Base-by-base conservation (phyloP, 2,329 filamentous ascomycete genomes). In the Aspergillus novofumigatus region DNA sequence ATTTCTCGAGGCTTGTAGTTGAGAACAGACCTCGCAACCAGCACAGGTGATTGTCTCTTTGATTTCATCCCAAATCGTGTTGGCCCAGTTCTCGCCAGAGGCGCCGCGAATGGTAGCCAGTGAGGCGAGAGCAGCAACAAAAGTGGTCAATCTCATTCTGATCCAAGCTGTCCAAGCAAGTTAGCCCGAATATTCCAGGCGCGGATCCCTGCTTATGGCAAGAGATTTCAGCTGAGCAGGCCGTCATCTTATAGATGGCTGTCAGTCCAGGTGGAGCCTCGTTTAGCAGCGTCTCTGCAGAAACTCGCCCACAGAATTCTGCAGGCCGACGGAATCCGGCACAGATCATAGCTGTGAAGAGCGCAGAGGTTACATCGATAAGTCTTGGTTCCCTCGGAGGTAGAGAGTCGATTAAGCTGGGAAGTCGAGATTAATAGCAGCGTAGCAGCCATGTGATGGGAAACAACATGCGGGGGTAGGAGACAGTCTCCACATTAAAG, bases 21-120 rank as follows among this genome's bases (percentile, higher is more conserved):
- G 32, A 38, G 32, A 38, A 38, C 32, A 17, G 14, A 38, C 32
- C 65, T 74, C 66, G 52, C 72, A 75, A 28, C 63, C 65, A 20
- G 63, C 59, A 55, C 73, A 75, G 58, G 64, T 66, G 10, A 68
- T 63, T 7, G 68, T 65, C 55, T 70, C 61, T 35, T 70, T 69
- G 54, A 74, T 65, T 44, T 70, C 66, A 21, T 64, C 61, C 65
- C 66, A 68, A 23, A 74, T 69, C 11, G 56, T 52, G 10, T 48
- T 26, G 20, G 35, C 52, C 57, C 51, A 59, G 49, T 45, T 48
- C 23, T 35, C 38, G 45, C 45, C 14, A 51, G 52, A 50, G 4
- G 59, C 44, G 2, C 63, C 54, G 14, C 61, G 57, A 32, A 56
- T 59, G 1, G 52, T 52, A 14, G 21, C 54, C 38, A 38, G 32